Evolutionary conservation across 176 grass and related monocot species (phyloP).

Genomic region (Canna indica): DNA sequence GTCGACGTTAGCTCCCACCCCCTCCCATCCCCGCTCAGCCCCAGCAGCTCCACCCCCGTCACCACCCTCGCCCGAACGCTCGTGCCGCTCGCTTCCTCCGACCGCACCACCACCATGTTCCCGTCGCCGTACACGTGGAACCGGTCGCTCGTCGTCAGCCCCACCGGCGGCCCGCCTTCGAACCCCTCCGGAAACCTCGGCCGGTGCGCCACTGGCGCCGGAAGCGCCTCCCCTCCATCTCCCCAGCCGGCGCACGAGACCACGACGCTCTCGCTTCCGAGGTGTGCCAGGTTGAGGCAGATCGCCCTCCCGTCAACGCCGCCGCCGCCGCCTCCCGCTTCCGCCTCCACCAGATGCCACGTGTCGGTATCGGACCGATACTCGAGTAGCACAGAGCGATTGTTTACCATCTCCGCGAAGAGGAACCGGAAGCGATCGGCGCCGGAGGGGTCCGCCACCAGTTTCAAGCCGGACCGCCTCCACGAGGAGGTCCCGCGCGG

Average conservation of each 20-base stretch:
- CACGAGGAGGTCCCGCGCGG: slow-evolving; percentile 86
- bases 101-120: slow-evolving; percentile 61
- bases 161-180: slow-evolving; percentile 13
- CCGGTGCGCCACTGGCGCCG: slow-evolving; percentile 37
- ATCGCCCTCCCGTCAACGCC: slow-evolving; percentile 17
- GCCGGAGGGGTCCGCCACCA: slow-evolving; percentile 59
- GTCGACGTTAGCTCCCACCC: slow-evolving; percentile 66
- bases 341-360: slow-evolving; percentile 49
- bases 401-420: slow-evolving; percentile 74
- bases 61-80: slow-evolving; percentile 38
- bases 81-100: slow-evolving; percentile 20
- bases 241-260: slow-evolving; percentile 25
- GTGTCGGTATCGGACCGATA: slow-evolving; percentile 60
- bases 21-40: slow-evolving; percentile 27
- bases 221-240: not conserved
- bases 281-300: slow-evolving; percentile 53
- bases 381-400: slow-evolving; percentile 60
- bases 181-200: slow-evolving; percentile 51
- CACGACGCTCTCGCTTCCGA: slow-evolving; percentile 53
- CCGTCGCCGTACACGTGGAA: slow-evolving; percentile 84
- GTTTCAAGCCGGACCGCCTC: slow-evolving; percentile 78
- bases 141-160: slow-evolving; percentile 24
- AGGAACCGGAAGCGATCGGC: slow-evolving; percentile 68
- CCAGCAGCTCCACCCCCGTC: slow-evolving; percentile 67
- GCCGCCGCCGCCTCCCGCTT: slow-evolving; percentile 28